These are phyloP conservation scores for Phytophthora chlamydospora DNA, from an alignment of 352 stramenopile species.

Conservation along the genomic window DNA sequence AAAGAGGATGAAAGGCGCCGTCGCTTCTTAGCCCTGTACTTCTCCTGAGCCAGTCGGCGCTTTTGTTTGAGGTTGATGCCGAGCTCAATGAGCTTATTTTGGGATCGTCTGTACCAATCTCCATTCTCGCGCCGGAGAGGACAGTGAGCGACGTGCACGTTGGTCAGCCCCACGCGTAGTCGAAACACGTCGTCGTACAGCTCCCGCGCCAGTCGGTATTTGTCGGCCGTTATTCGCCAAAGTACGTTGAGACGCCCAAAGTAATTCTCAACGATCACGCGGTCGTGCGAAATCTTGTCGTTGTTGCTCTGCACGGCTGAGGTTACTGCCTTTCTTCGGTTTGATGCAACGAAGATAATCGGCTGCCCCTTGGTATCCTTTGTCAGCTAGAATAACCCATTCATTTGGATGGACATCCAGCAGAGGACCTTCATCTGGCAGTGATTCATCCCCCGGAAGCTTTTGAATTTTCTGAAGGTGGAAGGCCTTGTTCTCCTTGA, in stretches of 20 bases:
- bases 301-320: slow-evolving; percentile 1
- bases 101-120: slow-evolving; percentile 2
- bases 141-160: not conserved
- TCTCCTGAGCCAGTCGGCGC: slow-evolving; percentile 3
- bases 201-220: not conserved
- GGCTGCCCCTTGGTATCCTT: not conserved
- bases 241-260: slow-evolving; percentile 3
- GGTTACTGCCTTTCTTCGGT: slow-evolving; percentile 6
- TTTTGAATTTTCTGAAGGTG: not conserved
- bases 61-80: slow-evolving; percentile 1
- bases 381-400: slow-evolving; percentile 1
- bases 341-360: slow-evolving; percentile 5
- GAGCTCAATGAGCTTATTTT: slow-evolving; percentile 6
- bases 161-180: slow-evolving; percentile 2
- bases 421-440: not conserved
- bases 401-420: not conserved
- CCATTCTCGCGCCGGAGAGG: slow-evolving; percentile 5
- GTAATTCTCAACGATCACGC: slow-evolving; percentile 4
- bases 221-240: slow-evolving; percentile 4
- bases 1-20: too few relatives aligned
- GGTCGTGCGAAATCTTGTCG: slow-evolving; percentile 8
- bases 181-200: slow-evolving; percentile 13
- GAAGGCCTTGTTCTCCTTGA: not conserved
- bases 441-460: not conserved
- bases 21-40: slow-evolving; percentile 10